Percentiles rank a stretch among this genome's conserved stretches.
Evolutionary conservation across 257 asterid species (phyloP).

Genomic region (Solanum habrochaites): DNA sequence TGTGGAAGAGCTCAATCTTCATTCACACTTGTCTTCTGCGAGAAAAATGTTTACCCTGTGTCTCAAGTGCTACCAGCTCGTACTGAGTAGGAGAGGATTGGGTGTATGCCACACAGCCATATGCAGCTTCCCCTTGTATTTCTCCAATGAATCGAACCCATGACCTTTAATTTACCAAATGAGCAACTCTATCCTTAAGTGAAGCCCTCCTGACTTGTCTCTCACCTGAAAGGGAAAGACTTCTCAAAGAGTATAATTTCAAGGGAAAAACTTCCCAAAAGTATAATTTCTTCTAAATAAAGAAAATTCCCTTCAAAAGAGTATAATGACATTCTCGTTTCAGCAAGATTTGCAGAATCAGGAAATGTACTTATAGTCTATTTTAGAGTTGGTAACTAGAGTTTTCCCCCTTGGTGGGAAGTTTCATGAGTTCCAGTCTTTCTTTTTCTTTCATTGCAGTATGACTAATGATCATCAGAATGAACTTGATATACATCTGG

Average conservation of each 20-base stretch:
- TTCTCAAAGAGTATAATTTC: background rate
- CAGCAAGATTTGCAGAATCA: background rate
- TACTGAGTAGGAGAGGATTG: background rate
- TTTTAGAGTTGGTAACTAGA: background rate
- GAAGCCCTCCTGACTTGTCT: background rate
- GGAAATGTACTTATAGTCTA: background rate
- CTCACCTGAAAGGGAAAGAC: background rate
- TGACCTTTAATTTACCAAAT: background rate
- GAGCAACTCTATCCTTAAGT: background rate
- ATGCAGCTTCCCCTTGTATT: background rate
- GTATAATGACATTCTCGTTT: background rate
- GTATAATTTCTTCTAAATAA: background rate
- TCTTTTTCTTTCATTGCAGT: background rate
- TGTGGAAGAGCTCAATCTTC: background rate
- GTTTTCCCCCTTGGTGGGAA: background rate
- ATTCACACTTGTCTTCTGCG: background rate
- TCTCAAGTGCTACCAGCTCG: background rate
- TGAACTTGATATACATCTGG: background rate
- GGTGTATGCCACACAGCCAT: background rate
- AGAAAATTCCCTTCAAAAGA: background rate
- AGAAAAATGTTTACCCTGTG: background rate
- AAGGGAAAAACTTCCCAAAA: background rate
- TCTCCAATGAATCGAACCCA: background rate
- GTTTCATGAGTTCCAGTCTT: background rate
- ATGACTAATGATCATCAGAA: background rate